Evolutionary conservation across 306 rosid species (phyloP), one percentile per base, ranked within the genome.

Genomic region (Sindora glabra): DNA sequence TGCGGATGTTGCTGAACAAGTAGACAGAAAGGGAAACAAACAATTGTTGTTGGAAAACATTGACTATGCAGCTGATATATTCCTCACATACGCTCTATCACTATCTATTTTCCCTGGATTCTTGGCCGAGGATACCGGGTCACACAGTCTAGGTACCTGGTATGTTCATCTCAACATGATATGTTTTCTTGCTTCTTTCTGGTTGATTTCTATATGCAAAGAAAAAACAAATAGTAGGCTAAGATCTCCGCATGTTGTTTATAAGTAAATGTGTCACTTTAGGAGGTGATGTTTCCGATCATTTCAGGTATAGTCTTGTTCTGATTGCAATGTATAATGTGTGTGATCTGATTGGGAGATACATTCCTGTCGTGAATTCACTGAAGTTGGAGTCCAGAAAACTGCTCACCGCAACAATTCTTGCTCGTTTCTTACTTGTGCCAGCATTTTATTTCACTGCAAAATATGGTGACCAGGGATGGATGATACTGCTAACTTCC

Each of bases 41-140:
- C 68, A 88, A 78, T 60, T 92, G 69, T 17, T 86, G 40, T 8
- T 8, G 30, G 95, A 86, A 77, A 92, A 86, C 76, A 64, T 81
- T 5, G 98, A 92, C 62, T 89, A 85, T 50, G 95, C 89, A 4
- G 6, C 83, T 49, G 94, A 81, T 67, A 65, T 86, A 73, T 88
- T 81, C 65, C 77, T 86, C 18, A 68, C 74, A 24, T 88, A 80
- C 51, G 65, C 19, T 0, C 77, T 92, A 22, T 81, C 95, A 33
- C 45, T 92, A 24, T 83, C 96, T 36, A 88, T 86, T 48, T 91
- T 85, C 71, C 95, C 98, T 18, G 98, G 98, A 62, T 91, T 91
- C 84, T 65, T 87, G 68, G 83, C 90, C 25, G 98, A 91, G 71
- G 98, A 91, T 59, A 91, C 96, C 3, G 95, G 96, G 56, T 40